phyloP scores from a whole-genome alignment of 495 filamentous ascomycete genomes.

The Aspergillus haitiensis region DNA sequence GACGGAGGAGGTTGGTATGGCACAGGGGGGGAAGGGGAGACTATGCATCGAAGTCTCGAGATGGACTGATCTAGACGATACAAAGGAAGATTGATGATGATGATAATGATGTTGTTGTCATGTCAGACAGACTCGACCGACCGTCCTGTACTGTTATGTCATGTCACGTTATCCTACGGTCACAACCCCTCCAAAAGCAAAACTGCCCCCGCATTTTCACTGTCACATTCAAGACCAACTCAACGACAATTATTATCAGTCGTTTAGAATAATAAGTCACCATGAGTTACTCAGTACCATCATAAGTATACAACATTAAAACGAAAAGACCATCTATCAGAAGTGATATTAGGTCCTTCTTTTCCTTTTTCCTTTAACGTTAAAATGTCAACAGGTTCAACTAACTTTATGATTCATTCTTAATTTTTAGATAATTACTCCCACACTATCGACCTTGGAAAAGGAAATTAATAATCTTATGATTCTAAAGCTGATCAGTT shows the following conservation, averaged over 20 bases:
- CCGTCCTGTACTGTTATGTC: constrained; percentile 19
- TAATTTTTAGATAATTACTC: too few species aligned
- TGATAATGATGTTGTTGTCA: constrained; percentile 1
- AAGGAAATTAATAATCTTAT: too few species aligned
- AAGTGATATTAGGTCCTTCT: too few species aligned
- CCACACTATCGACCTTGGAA: too few species aligned
- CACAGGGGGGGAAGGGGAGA: constrained; percentile 14
- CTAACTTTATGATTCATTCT: too few species aligned
- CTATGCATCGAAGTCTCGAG: constrained; percentile 4
- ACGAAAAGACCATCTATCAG: too few species aligned
- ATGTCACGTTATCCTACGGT: constrained; percentile 18
- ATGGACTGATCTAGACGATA: neutral
- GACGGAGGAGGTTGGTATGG: constrained; percentile 7
- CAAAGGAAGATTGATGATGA: neutral
- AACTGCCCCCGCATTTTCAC: constrained; percentile 13
- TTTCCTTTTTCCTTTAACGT: too few species aligned
- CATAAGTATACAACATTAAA: too few species aligned
- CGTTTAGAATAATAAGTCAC: too few species aligned
- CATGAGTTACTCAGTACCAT: too few species aligned
- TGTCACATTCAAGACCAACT: neutral
- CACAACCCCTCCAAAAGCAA: constrained; percentile 12
- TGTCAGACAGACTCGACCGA: neutral
- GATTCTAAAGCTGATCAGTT: neutral
- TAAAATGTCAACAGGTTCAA: too few species aligned
- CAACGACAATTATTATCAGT: neutral